Evolutionary conservation across 805 yeast genomes (phyloP), one percentile per base, ranked within the genome.

Genomic region (Priceomyces medius): DNA sequence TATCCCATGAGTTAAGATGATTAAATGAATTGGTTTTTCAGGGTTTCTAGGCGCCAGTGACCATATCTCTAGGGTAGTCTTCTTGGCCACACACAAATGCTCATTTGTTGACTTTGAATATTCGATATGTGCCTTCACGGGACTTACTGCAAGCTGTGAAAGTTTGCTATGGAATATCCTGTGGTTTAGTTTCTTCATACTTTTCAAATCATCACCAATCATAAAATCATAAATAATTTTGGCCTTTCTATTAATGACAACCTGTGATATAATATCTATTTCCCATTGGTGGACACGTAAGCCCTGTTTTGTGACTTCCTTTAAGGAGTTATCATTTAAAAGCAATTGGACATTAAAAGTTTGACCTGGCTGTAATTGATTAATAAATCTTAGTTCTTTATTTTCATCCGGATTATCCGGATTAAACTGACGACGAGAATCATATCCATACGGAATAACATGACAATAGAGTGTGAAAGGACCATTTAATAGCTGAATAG

Each of bases 301-400:
- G 7, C 43, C 51, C 3, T 40, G 50, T 4, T 46, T 47, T 18
- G 42, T 42, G 2, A 36, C 37, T 14, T 37, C 46, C 17, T 49
- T 44, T 9, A 46, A 44, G 9, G 80, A 73, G 46, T 74, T 71
- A 3, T 61, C 59, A 55, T 77, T 80, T 49, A 85, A 56, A 13
- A 60, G 50, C 19, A 87, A 63, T 42, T 66, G 67, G 2, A 80
- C 81, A 43, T 77, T 74, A 57, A 84, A 85, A 5, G 80, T 69
- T 51, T 81, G 85, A 18, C 85, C 87, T 0, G 96, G 93, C 47
- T 81, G 82, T 16, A 88, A 61, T 31, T 65, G 60, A 45, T 69
- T 68, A 20, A 58, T 56, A 50, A 66, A 71, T 27, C 54, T 54
- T 6, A 70, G 63, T 46, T 69, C 74, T 26, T 50, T 48, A 32